Evolutionary conservation across 768 basidiomycete genomes (phyloP).

Genomic region (Hericium erinaceus): DNA sequence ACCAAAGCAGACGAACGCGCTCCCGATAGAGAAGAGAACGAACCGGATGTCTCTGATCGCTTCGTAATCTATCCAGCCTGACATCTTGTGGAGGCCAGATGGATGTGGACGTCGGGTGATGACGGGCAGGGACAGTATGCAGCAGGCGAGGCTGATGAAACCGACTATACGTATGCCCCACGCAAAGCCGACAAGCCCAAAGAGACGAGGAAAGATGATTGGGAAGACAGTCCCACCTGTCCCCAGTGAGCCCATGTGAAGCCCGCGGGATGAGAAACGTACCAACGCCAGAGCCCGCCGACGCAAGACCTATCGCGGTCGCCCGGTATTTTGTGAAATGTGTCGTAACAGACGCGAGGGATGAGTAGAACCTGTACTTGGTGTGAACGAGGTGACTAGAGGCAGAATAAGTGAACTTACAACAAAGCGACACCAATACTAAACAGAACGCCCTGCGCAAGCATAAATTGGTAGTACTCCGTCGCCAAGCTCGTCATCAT

Average conservation of each 20-base stretch:
- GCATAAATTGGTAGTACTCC: slow-evolving; percentile 27
- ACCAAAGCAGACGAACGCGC: slow-evolving; percentile 7
- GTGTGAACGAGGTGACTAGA: slow-evolving; percentile 34
- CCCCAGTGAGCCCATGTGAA: too few relatives aligned
- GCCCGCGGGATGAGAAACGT: neutral
- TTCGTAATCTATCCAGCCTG: slow-evolving; percentile 10
- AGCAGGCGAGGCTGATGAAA: slow-evolving; percentile 13
- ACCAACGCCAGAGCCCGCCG: slow-evolving; percentile 24
- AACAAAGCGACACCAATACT: slow-evolving; percentile 35
- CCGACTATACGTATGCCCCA: slow-evolving; percentile 20
- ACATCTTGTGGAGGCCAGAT: slow-evolving; percentile 6
- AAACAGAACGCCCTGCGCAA: slow-evolving; percentile 35
- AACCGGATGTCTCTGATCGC: slow-evolving; percentile 16
- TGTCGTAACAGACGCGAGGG: slow-evolving; percentile 18
- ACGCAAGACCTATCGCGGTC: slow-evolving; percentile 8
- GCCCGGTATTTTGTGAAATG: neutral
- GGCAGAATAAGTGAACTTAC: slow-evolving; percentile 33
- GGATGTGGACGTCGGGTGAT: slow-evolving; percentile 10
- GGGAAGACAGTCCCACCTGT: slow-evolving; percentile 20
- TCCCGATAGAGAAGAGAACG: slow-evolving; percentile 15
- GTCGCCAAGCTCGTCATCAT: slow-evolving; percentile 13
- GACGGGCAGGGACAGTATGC: slow-evolving; percentile 15
- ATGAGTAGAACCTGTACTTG: slow-evolving; percentile 35
- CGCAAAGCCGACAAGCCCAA: slow-evolving; percentile 18
- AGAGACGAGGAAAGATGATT: slow-evolving; percentile 20